Base-by-base conservation (phyloP, 495 filamentous ascomycete genomes). In the Aspergillus homomorphus region DNA sequence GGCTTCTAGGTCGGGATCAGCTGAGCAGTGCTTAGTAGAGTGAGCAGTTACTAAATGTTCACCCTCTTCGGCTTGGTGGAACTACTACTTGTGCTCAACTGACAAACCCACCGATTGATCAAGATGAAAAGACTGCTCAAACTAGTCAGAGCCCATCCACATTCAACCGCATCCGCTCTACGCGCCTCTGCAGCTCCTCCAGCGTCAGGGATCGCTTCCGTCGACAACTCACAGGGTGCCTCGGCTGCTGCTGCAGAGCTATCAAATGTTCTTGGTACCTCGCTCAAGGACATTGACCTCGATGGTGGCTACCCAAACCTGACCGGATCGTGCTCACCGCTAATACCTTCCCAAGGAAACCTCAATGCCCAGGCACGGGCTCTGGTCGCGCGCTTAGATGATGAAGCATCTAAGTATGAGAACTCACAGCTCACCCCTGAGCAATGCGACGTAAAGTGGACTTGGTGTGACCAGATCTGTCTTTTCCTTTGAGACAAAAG, bases 171-270 rank as follows among this genome's bases (percentile, higher is more conserved):
- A 18, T 54, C 51, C 7, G 57, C 43, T 8, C 28, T 54, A 44
- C 53, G 33, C 41, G 42, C 42, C 12, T 46, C 57, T 4, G 12
- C 50, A 14, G 21, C 50, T 14, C 41, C 20, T 15, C 50, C 57
- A 5, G 8, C 57, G n/a, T 59, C 57, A 19, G 57, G 41, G 15
- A 45, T 28, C 12, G 22, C 57, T 5, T 53, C 43, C 15, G 24
- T 59, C 19, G 51, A 54, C 30, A 46, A 59, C 28, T 46, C 50
- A 5, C 50, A 53, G 41, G 57, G 57, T 26, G 50, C 57, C 0
- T 59, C 57, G 10, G 50, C 42, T 0, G 42, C 57, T 1, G 57
- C 26, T 3, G 49, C 57, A 5, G 57, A 59, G n/a, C 45, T 59
- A 22, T 59, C 50, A 15, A 50, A 24, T 46, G 41, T 20, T 22